These are phyloP conservation scores for Ramicandelaber brevisporus DNA, from an alignment of 192 early-diverging fungal species.

Conservation along the genomic window DNA sequence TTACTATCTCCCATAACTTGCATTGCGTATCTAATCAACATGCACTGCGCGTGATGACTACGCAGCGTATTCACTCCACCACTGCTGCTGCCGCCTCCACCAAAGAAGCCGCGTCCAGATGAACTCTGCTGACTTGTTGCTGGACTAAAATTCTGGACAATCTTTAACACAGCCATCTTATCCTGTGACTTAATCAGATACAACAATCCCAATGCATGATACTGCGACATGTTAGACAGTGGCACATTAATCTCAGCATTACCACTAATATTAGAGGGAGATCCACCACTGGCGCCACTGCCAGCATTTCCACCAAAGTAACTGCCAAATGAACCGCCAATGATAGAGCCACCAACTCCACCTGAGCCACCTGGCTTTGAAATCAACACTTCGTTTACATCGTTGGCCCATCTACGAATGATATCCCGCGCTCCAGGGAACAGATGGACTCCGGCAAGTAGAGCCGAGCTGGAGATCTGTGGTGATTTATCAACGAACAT, in stretches of 20 bases:
- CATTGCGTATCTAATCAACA: slow-evolving; percentile 78
- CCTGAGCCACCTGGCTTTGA: slow-evolving; percentile 36
- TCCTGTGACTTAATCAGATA: slow-evolving; percentile 92
- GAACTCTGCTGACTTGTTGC: slow-evolving; percentile 8
- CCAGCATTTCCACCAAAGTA: slow-evolving; percentile 14
- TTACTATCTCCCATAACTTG: slow-evolving; percentile 56
- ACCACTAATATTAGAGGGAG: neutral
- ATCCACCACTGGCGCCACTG: slow-evolving; percentile 1
- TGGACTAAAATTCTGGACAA: slow-evolving; percentile 66
- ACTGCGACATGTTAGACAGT: slow-evolving; percentile 74
- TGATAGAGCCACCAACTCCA: slow-evolving; percentile 2
- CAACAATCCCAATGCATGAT: slow-evolving; percentile 89
- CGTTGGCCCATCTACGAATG: slow-evolving; percentile 89
- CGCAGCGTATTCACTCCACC: slow-evolving; percentile 24
- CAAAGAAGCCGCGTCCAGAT: slow-evolving; percentile 14
- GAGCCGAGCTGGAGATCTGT: slow-evolving; percentile 62
- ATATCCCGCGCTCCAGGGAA: slow-evolving; percentile 68
- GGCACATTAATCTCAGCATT: slow-evolving; percentile 21
- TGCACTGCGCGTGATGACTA: slow-evolving; percentile 69
- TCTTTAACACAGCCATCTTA: slow-evolving; percentile 90
- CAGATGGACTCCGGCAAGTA: slow-evolving; percentile 77
- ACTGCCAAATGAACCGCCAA: no score
- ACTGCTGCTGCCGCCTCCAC: slow-evolving; percentile 18
- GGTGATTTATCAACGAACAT: slow-evolving; percentile 90
- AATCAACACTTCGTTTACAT: slow-evolving; percentile 84